Evolutionary conservation across 2,329 filamentous ascomycete genomes (phyloP).

Genomic region (Scedosporium aurantiacum): DNA sequence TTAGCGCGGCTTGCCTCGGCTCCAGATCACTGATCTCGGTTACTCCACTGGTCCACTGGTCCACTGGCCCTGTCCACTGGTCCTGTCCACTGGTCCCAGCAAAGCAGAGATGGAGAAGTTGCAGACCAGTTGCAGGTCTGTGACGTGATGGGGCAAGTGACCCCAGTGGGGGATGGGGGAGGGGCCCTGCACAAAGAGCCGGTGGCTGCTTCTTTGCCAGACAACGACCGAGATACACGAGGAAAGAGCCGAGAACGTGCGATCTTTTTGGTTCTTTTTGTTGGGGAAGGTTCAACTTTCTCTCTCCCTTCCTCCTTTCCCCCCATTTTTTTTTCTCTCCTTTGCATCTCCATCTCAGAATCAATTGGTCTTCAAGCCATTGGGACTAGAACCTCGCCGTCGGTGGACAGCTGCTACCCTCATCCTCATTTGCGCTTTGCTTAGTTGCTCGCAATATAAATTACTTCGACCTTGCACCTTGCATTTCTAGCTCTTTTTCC

Average conservation of each 20-base stretch:
- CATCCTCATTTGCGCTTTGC: neutral
- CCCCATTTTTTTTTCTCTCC: neutral
- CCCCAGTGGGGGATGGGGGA: neutral
- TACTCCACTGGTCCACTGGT: neutral
- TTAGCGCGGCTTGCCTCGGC: slow-evolving; percentile 6
- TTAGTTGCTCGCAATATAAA: too few relatives aligned
- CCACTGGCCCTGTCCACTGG: too few relatives aligned
- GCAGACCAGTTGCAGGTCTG: neutral
- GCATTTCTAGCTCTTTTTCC: neutral
- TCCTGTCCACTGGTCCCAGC: too few relatives aligned
- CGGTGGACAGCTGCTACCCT: neutral
- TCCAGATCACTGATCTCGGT: neutral
- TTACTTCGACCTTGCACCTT: too few relatives aligned
- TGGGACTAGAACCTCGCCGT: neutral
- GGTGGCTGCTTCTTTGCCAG: neutral
- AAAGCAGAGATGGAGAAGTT: neutral
- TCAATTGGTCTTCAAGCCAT: neutral
- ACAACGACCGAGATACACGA: neutral
- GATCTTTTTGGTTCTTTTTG: neutral
- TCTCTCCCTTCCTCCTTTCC: neutral
- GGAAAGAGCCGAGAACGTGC: neutral
- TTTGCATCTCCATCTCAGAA: neutral
- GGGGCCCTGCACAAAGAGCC: neutral
- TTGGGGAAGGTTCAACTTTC: neutral
- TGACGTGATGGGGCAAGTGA: neutral